phyloP scores from a whole-genome alignment of 805 yeast genomes.

The Suhomyces faveliae region DNA sequence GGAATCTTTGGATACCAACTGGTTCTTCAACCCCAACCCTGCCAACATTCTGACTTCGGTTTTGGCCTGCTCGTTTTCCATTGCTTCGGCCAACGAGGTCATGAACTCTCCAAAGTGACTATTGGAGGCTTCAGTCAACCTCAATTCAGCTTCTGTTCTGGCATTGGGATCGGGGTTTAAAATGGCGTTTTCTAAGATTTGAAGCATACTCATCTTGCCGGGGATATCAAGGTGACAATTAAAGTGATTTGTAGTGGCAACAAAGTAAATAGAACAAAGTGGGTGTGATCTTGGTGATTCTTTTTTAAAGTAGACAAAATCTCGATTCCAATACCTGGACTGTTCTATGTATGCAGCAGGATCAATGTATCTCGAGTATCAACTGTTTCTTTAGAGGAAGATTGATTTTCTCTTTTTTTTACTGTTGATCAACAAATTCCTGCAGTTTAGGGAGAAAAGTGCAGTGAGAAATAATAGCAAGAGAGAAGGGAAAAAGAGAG shows the following conservation, averaged over 20 bases:
- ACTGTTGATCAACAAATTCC: neutral
- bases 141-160: slow-evolving; percentile 76
- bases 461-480: neutral
- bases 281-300: neutral
- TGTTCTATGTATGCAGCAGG: neutral
- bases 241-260: neutral
- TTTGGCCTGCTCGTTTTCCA: slow-evolving; percentile 61
- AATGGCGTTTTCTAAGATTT: slow-evolving; percentile 76
- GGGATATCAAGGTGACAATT: neutral
- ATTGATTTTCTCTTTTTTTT: neutral
- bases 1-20: slow-evolving; percentile 77
- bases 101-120: slow-evolving; percentile 77
- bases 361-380: neutral
- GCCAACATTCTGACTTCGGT: slow-evolving; percentile 90
- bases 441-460: neutral
- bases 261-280: too few species aligned
- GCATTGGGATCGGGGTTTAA: slow-evolving; percentile 61
- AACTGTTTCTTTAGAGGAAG: neutral
- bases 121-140: slow-evolving; percentile 66
- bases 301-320: neutral
- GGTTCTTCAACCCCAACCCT: slow-evolving; percentile 82
- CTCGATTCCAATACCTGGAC: neutral
- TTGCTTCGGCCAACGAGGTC: slow-evolving; percentile 64
- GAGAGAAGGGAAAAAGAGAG: neutral
- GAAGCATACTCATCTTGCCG: slow-evolving; percentile 56